Evolutionary conservation across 2,329 filamentous ascomycete species (phyloP).

Genomic region (Aspergillus caelatus): DNA sequence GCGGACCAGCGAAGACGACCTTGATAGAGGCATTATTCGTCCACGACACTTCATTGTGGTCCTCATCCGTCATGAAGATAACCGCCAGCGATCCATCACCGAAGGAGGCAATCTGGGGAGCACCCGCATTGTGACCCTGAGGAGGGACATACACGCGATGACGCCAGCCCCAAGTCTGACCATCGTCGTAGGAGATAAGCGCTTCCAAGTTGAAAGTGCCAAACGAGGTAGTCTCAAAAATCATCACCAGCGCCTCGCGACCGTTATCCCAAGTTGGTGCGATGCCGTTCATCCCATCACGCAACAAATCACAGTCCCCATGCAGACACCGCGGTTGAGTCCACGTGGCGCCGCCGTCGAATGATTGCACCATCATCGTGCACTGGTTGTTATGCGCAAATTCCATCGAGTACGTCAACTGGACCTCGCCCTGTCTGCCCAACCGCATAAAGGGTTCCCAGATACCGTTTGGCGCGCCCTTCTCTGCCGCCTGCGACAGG

Average conservation of each 20-base stretch:
- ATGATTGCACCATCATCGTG: constrained; percentile 52
- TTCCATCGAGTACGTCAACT: constrained; percentile 53
- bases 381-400: constrained; percentile 52
- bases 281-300: constrained; percentile 50
- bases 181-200: constrained; percentile 49
- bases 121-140: constrained; percentile 44
- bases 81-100: constrained; percentile 45
- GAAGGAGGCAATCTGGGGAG: constrained; percentile 49
- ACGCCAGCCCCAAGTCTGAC: constrained; percentile 43
- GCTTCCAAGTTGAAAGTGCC: constrained; percentile 49
- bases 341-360: constrained; percentile 50
- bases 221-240: constrained; percentile 51
- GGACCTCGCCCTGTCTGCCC: constrained; percentile 41
- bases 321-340: constrained; percentile 44
- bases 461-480: constrained; percentile 41
- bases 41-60: constrained; percentile 40
- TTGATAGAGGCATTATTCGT: constrained; percentile 46
- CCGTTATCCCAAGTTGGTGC: constrained; percentile 35
- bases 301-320: constrained; percentile 40
- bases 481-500: constrained; percentile 50
- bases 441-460: constrained; percentile 57
- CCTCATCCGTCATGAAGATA: constrained; percentile 54
- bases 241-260: constrained; percentile 45
- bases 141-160: constrained; percentile 46
- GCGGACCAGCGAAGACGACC: constrained; percentile 39